Percentiles rank a stretch among this genome's conserved stretches.
phyloP scores from a whole-genome alignment of 1,139 yeast genomes.

The Suhomyces bribrorum region DNA sequence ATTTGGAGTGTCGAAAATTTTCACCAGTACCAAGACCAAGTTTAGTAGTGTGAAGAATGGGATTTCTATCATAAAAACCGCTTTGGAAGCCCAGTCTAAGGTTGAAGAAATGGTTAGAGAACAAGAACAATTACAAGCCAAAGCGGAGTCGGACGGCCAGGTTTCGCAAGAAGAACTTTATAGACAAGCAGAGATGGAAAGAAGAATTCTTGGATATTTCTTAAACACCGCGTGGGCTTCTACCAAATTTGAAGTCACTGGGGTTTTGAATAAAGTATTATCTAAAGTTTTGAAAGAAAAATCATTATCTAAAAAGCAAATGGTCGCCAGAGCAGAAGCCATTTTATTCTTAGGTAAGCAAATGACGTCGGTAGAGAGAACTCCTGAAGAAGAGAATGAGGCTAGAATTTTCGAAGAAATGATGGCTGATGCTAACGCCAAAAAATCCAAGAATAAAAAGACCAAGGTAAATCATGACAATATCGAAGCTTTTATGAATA shows the following conservation, averaged over 20 bases:
- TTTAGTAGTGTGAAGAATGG: slow-evolving; percentile 43
- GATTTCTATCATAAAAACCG: slow-evolving; percentile 41
- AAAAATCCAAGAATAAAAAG: slow-evolving; percentile 36
- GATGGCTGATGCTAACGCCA: slow-evolving; percentile 66
- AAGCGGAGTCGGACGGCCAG: slow-evolving; percentile 30
- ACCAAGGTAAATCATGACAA: slow-evolving; percentile 13
- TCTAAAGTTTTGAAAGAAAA: slow-evolving; percentile 61
- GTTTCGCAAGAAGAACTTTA: slow-evolving; percentile 46
- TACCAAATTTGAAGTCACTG: slow-evolving; percentile 71
- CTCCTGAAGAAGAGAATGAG: slow-evolving; percentile 72
- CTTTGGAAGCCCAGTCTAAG: slow-evolving; percentile 44
- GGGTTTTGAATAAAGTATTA: slow-evolving; percentile 67
- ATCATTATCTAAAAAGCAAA: slow-evolving; percentile 47
- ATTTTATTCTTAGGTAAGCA: slow-evolving; percentile 57
- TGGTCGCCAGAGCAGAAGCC: slow-evolving; percentile 61
- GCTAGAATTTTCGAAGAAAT: slow-evolving; percentile 75
- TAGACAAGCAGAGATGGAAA: slow-evolving; percentile 63
- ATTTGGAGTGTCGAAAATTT: slow-evolving; percentile 52
- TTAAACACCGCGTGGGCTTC: slow-evolving; percentile 81
- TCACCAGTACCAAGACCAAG: slow-evolving; percentile 49
- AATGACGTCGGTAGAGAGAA: slow-evolving; percentile 57
- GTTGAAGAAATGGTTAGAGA: slow-evolving; percentile 47
- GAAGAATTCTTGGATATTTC: slow-evolving; percentile 69
- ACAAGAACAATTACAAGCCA: slow-evolving; percentile 49
- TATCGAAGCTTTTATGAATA: slow-evolving; percentile 16